These are phyloP conservation scores for Aspergillus hortae DNA, from an alignment of 2,329 filamentous ascomycete genomes.

Conservation along the genomic window DNA sequence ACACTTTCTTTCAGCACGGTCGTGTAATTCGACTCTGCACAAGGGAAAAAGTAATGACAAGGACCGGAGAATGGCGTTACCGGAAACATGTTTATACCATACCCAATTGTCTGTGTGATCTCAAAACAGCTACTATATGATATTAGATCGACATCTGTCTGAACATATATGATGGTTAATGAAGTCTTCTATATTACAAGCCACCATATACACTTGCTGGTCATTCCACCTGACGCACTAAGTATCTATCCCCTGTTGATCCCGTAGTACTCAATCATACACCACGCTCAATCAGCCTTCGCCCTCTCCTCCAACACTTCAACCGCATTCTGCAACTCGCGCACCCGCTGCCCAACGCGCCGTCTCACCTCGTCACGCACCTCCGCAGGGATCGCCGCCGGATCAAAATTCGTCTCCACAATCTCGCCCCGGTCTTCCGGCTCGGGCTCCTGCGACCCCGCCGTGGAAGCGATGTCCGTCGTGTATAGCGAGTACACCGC, in stretches of 20 bases:
- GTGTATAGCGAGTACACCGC: conserved; percentile 35
- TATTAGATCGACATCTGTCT: conserved; percentile 1
- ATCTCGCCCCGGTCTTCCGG: conserved; percentile 13
- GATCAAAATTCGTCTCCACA: conserved; percentile 31
- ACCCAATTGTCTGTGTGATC: background rate
- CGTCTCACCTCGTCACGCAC: conserved; percentile 42
- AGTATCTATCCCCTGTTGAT: background rate
- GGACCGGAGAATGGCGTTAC: background rate
- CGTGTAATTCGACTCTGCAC: conserved; percentile 10
- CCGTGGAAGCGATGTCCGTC: conserved; percentile 1
- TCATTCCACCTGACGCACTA: background rate
- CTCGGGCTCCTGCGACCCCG: conserved; percentile 2
- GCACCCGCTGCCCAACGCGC: conserved; percentile 43
- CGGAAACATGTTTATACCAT: background rate
- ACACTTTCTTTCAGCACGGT: conserved; percentile 12
- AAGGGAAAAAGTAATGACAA: background rate
- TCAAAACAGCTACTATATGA: background rate
- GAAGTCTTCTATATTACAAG: background rate
- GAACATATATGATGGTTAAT: conserved; percentile 7
- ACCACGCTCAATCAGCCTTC: conserved; percentile 26
- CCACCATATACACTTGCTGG: background rate
- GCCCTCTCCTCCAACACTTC: conserved; percentile 41
- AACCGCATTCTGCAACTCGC: conserved; percentile 46
- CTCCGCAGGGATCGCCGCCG: conserved; percentile 22
- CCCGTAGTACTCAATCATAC: background rate